These are phyloP conservation scores for Colletotrichum lini DNA, from an alignment of 2,329 filamentous ascomycete species.

Conservation along the genomic window DNA sequence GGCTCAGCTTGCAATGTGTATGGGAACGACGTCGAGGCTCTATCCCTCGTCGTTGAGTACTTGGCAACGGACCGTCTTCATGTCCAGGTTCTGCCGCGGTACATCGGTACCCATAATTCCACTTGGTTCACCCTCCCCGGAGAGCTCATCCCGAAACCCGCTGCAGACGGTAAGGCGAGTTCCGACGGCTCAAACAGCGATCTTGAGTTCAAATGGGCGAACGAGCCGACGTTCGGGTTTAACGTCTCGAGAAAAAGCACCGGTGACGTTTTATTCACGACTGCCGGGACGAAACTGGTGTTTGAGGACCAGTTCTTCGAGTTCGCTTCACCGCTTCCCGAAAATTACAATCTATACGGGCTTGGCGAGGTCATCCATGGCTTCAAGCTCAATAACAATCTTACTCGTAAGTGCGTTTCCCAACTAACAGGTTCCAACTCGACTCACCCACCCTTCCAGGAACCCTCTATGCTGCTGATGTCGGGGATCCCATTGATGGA, in stretches of 20 bases:
- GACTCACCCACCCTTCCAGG: constrained; percentile 48
- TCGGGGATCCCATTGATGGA: constrained; percentile 73
- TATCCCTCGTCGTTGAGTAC: constrained; percentile 78
- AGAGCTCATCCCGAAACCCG: constrained; percentile 71
- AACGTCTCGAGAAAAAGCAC: constrained; percentile 71
- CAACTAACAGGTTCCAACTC: not conserved
- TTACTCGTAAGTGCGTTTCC: constrained; percentile 66
- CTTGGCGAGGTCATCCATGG: constrained; percentile 81
- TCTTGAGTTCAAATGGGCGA: constrained; percentile 68
- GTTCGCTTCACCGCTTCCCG: constrained; percentile 75
- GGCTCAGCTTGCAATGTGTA: constrained; percentile 83
- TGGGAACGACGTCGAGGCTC: constrained; percentile 78
- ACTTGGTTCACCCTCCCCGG: constrained; percentile 79
- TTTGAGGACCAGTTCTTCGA: constrained; percentile 86
- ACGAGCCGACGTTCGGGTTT: constrained; percentile 77
- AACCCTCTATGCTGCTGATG: constrained; percentile 75
- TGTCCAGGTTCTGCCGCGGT: constrained; percentile 77
- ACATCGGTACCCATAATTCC: constrained; percentile 72
- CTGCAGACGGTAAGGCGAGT: constrained; percentile 15
- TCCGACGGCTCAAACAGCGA: constrained; percentile 60
- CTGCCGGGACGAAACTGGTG: constrained; percentile 73
- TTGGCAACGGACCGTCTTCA: constrained; percentile 76
- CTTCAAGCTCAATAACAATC: constrained; percentile 79
- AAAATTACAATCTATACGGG: constrained; percentile 83
- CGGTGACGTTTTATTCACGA: constrained; percentile 78